These are phyloP conservation scores for Trichoderma citrinoviride DNA, from an alignment of 2,329 filamentous ascomycete genomes.

Conservation along the genomic window DNA sequence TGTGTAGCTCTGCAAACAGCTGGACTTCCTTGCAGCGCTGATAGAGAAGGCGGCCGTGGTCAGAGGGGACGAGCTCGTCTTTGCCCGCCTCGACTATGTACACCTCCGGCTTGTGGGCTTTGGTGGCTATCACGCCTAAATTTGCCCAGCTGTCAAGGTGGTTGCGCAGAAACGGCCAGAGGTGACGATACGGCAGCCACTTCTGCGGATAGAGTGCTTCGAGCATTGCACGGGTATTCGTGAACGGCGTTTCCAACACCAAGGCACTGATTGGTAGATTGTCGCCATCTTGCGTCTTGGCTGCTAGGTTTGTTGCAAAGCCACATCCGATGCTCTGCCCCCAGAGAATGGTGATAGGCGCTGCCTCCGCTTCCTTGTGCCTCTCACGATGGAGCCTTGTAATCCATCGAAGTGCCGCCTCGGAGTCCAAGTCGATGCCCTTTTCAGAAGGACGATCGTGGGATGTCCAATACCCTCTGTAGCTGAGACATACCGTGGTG, in stretches of 20 bases:
- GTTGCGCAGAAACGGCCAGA: conserved; percentile 71
- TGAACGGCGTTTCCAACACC: conserved; percentile 74
- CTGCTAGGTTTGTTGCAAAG: conserved; percentile 62
- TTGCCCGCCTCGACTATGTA: conserved; percentile 56
- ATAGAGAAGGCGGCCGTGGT: conserved; percentile 48
- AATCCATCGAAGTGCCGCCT: conserved; percentile 63
- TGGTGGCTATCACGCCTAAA: conserved; percentile 42
- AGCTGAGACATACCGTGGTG: conserved; percentile 56
- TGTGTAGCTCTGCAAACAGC: conserved; percentile 44
- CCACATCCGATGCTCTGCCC: conserved; percentile 75
- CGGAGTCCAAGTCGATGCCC: conserved; percentile 67
- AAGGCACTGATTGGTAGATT: conserved; percentile 48
- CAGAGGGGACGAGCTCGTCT: conserved; percentile 57
- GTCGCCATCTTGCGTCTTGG: conserved; percentile 33
- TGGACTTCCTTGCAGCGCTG: conserved; percentile 48
- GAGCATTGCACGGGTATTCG: conserved; percentile 68
- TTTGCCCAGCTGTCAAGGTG: conserved; percentile 56
- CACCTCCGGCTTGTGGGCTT: conserved; percentile 36
- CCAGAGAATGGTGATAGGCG: conserved; percentile 60
- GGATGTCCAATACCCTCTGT: conserved; percentile 77
- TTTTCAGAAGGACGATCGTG: conserved; percentile 66
- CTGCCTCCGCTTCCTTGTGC: conserved; percentile 21
- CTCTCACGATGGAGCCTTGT: conserved; percentile 39
- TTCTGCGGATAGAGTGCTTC: conserved; percentile 71
- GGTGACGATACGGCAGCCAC: conserved; percentile 74